Conservation (phyloP, 108 stramenopile genomes). For the Hondaea fermentalgiana region DNA sequence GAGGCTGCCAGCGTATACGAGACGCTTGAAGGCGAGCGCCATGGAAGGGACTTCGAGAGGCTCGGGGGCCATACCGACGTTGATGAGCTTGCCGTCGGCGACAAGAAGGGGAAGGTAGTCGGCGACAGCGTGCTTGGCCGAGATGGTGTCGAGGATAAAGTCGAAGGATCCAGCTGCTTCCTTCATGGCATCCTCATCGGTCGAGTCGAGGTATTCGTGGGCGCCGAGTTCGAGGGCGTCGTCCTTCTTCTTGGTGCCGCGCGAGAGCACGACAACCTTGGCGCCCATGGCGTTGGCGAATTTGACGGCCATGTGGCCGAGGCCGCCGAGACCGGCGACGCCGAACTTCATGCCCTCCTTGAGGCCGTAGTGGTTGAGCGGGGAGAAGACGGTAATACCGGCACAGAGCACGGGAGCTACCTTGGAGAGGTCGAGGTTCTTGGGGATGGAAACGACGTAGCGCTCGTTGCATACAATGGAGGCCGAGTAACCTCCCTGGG, state of each 20-base stretch:
- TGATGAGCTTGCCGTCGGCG: conserved; percentile 29
- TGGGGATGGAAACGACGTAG: conserved; percentile 45
- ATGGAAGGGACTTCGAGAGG: background rate
- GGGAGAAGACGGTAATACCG: conserved; percentile 55
- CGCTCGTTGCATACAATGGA: conserved; percentile 39
- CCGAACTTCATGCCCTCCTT: conserved; percentile 38
- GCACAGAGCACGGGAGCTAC: conserved; percentile 53
- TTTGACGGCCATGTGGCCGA: conserved; percentile 57
- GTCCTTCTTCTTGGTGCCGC: conserved; percentile 40
- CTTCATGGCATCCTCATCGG: conserved; percentile 34
- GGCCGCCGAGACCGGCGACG: conserved; percentile 56
- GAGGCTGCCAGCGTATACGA: conserved; percentile 29
- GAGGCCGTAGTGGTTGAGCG: conserved; percentile 39
- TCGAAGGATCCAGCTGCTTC: conserved; percentile 37
- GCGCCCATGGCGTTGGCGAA: conserved; percentile 46
- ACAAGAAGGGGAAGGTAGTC: conserved; percentile 28
- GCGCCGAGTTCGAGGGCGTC: conserved; percentile 40
- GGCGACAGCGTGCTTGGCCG: conserved; percentile 33
- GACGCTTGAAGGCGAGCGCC: conserved; percentile 11
- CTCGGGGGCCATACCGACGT: conserved; percentile 28
- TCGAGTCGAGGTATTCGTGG: conserved; percentile 24
- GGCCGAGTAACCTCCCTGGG: conserved; percentile 40
- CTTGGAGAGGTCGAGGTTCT: conserved; percentile 23
- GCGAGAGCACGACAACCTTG: conserved; percentile 41
- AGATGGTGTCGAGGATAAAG: conserved; percentile 46